Evolutionary conservation across 2,329 filamentous ascomycete genomes (phyloP).

Genomic region (Nectriaceae sp.): DNA sequence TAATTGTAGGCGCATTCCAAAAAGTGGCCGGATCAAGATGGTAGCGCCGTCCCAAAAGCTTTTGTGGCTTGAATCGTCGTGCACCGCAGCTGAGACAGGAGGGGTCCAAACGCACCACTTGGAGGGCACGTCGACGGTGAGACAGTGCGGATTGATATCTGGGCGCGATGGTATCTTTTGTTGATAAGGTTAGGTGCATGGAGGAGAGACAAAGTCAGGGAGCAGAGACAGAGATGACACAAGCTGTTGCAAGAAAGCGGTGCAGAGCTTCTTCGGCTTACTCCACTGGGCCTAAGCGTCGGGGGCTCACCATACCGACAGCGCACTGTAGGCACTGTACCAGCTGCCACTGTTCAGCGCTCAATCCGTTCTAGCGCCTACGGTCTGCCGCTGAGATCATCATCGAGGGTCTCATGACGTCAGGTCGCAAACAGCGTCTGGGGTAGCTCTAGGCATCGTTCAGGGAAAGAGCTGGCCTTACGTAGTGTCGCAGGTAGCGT

Average conservation of each 20-base stretch:
- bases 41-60: neutral
- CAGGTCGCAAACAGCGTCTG: constrained; percentile 22
- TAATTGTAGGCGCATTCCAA: neutral
- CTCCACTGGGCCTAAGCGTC: neutral
- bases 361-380: neutral
- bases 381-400: constrained; percentile 25
- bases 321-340: neutral
- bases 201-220: constrained; percentile 10
- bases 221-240: neutral
- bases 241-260: neutral
- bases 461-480: neutral
- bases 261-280: neutral
- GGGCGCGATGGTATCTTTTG: neutral
- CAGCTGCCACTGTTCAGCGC: too few relatives aligned
- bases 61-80: neutral
- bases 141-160: constrained; percentile 22
- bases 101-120: too few relatives aligned
- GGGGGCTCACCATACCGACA: neutral
- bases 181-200: neutral
- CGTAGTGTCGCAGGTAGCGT: neutral
- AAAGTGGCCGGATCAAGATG: neutral
- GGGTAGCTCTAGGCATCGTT: constrained; percentile 15
- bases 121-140: too few relatives aligned
- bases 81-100: too few relatives aligned
- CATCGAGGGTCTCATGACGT: constrained; percentile 23